Conservation (phyloP, 1,139 yeast genomes). For the Blastobotrys ciferrii region DNA sequence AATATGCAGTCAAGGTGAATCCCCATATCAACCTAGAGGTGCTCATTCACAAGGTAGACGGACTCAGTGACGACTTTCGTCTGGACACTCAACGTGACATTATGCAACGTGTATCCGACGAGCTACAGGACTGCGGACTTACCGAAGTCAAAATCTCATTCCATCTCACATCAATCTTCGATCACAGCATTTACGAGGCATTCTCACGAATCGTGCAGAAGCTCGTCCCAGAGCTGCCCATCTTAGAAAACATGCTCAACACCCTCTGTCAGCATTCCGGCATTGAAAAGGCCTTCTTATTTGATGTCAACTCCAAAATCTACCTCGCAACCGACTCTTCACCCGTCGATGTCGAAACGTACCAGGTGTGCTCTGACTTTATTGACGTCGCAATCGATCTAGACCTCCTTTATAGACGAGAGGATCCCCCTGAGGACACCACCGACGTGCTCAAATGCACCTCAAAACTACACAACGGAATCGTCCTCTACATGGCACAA, state of each 20-base stretch:
- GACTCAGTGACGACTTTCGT: slow-evolving; percentile 88
- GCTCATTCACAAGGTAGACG: slow-evolving; percentile 91
- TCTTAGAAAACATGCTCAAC: slow-evolving; percentile 84
- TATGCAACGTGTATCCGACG: slow-evolving; percentile 94
- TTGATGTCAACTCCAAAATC: slow-evolving; percentile 90
- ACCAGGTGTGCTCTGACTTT: slow-evolving; percentile 95
- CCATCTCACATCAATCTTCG: slow-evolving; percentile 89
- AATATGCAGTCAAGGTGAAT: slow-evolving; percentile 81
- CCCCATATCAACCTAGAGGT: slow-evolving; percentile 89
- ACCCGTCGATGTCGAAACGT: slow-evolving; percentile 92
- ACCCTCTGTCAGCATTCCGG: slow-evolving; percentile 84
- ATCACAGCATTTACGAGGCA: slow-evolving; percentile 94
- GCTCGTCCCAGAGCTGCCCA: slow-evolving; percentile 82
- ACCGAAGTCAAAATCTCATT: slow-evolving; percentile 91
- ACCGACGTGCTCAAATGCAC: slow-evolving; percentile 54
- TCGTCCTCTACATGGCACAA: slow-evolving; percentile 76
- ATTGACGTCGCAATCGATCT: slow-evolving; percentile 91
- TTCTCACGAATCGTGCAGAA: slow-evolving; percentile 91
- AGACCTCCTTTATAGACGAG: slow-evolving; percentile 44
- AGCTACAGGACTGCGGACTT: slow-evolving; percentile 79
- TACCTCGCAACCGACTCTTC: slow-evolving; percentile 95
- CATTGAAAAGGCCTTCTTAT: slow-evolving; percentile 87
- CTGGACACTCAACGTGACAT: slow-evolving; percentile 94
- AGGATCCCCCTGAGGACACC: slow-evolving; percentile 11
- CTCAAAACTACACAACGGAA: slow-evolving; percentile 77